A percentile compares a stretch with the other conserved stretches of the same genome.
Conservation (phyloP, 768 basidiomycete genomes). For the Podaxis mareebaensis region DNA sequence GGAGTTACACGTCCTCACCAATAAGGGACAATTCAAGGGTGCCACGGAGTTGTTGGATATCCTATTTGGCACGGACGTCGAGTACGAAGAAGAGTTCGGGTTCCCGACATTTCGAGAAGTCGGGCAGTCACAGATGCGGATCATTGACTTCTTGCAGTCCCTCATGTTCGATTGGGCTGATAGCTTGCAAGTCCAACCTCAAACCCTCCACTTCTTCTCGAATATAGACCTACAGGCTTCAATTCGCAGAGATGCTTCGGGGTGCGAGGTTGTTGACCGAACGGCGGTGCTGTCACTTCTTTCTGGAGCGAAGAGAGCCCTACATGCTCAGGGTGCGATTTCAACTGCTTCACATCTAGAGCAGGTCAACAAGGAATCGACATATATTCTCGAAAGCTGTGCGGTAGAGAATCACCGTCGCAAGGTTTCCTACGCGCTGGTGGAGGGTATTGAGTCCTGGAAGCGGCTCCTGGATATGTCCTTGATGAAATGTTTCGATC, state of each 20-base stretch:
- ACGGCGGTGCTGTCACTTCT: slow-evolving; percentile 72
- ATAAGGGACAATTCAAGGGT: slow-evolving; percentile 72
- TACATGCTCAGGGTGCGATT: slow-evolving; percentile 70
- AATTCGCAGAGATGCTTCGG: slow-evolving; percentile 62
- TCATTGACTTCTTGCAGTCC: slow-evolving; percentile 87
- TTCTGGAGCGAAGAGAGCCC: slow-evolving; percentile 51
- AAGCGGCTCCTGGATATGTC: slow-evolving; percentile 80
- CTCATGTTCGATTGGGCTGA: slow-evolving; percentile 90
- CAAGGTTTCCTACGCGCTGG: slow-evolving; percentile 71
- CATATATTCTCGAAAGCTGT: slow-evolving; percentile 80
- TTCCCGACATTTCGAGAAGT: slow-evolving; percentile 67
- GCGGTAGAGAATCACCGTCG: slow-evolving; percentile 88
- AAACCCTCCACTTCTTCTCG: slow-evolving; percentile 64
- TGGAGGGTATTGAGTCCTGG: slow-evolving; percentile 81
- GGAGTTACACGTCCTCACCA: slow-evolving; percentile 85
- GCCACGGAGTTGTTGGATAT: slow-evolving; percentile 77
- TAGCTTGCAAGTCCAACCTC: slow-evolving; percentile 54
- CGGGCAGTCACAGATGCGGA: slow-evolving; percentile 79
- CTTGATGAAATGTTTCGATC: slow-evolving; percentile 83
- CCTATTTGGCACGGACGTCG: slow-evolving; percentile 69
- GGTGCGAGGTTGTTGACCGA: slow-evolving; percentile 84
- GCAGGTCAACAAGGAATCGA: slow-evolving; percentile 66
- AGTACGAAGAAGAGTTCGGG: slow-evolving; percentile 50
- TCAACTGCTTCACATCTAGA: slow-evolving; percentile 63
- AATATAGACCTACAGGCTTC: slow-evolving; percentile 72